phyloP scores from a whole-genome alignment of 2,329 filamentous ascomycete genomes.

The Hypomyces perniciosus region DNA sequence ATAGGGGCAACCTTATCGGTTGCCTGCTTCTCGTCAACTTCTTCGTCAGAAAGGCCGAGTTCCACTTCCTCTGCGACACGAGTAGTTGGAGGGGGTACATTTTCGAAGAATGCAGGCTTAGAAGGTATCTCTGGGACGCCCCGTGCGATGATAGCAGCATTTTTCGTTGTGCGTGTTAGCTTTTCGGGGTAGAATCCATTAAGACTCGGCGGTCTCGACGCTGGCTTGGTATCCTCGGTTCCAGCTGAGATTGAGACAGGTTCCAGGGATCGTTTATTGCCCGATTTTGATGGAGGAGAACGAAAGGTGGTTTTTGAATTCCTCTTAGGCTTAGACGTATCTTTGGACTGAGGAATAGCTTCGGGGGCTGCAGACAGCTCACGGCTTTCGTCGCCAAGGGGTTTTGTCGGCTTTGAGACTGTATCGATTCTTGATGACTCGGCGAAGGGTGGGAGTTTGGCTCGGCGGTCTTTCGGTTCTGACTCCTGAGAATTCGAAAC shows the following conservation, averaged over 20 bases:
- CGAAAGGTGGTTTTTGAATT: conserved; percentile 18
- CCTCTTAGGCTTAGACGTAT: conserved; percentile 10
- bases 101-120: conserved; percentile 34
- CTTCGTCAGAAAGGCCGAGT: conserved; percentile 16
- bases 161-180: conserved; percentile 26
- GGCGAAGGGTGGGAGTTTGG: neutral
- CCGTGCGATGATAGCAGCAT: conserved; percentile 20
- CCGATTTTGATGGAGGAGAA: conserved; percentile 23
- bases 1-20: conserved; percentile 22
- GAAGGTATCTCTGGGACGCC: conserved; percentile 30
- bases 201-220: conserved; percentile 25
- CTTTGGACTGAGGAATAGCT: conserved; percentile 8
- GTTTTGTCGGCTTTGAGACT: neutral
- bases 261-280: conserved; percentile 27
- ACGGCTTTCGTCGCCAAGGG: neutral
- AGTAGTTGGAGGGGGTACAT: conserved; percentile 24
- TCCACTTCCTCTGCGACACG: conserved; percentile 14
- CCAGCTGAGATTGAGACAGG: conserved; percentile 20
- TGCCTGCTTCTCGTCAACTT: conserved; percentile 10
- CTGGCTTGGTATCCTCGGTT: conserved; percentile 25
- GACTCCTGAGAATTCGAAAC: neutral
- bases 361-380: conserved; percentile 5
- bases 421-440: neutral
- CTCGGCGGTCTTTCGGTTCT: neutral
- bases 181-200: conserved; percentile 31